phyloP scores from a whole-genome alignment of 2,329 filamentous ascomycete species.

The Monosporascus sp. region DNA sequence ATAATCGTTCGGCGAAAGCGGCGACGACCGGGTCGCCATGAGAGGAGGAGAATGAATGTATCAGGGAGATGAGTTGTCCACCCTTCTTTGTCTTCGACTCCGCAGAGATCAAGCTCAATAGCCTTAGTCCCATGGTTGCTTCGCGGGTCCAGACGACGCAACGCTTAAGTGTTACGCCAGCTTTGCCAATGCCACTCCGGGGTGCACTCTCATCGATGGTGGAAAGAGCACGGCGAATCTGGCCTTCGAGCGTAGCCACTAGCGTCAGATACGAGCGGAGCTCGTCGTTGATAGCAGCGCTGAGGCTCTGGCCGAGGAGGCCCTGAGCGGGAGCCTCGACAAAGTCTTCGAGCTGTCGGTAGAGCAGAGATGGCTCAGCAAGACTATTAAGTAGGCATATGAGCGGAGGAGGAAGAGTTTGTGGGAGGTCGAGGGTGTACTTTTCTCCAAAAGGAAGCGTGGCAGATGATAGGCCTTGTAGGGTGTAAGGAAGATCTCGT shows the following conservation, averaged over 20 bases:
- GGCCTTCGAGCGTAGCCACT: constrained; percentile 86
- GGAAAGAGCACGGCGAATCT: constrained; percentile 78
- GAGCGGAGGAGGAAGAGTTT: constrained; percentile 75
- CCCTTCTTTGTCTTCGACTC: constrained; percentile 79
- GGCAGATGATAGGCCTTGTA: constrained; percentile 86
- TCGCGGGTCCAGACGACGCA: constrained; percentile 97
- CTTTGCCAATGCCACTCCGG: constrained; percentile 69
- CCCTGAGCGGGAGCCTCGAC: constrained; percentile 76
- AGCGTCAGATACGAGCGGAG: constrained; percentile 84
- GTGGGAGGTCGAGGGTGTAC: constrained; percentile 68
- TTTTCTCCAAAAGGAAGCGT: constrained; percentile 71
- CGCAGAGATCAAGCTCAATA: constrained; percentile 93
- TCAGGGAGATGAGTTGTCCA: constrained; percentile 86
- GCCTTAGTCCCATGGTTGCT: constrained; percentile 86
- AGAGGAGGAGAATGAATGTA: constrained; percentile 87
- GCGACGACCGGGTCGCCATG: constrained; percentile 94
- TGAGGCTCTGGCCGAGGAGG: constrained; percentile 84
- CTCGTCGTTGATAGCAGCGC: constrained; percentile 79
- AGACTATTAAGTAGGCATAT: constrained; percentile 83
- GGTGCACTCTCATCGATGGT: constrained; percentile 65
- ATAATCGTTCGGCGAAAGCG: constrained; percentile 83
- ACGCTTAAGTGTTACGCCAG: constrained; percentile 87
- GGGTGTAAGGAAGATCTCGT: constrained; percentile 82
- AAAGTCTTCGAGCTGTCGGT: constrained; percentile 73
- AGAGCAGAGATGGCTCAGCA: constrained; percentile 90